Conservation (phyloP, 2,329 filamentous ascomycete genomes). For the Botryotinia narcissicola region DNA sequence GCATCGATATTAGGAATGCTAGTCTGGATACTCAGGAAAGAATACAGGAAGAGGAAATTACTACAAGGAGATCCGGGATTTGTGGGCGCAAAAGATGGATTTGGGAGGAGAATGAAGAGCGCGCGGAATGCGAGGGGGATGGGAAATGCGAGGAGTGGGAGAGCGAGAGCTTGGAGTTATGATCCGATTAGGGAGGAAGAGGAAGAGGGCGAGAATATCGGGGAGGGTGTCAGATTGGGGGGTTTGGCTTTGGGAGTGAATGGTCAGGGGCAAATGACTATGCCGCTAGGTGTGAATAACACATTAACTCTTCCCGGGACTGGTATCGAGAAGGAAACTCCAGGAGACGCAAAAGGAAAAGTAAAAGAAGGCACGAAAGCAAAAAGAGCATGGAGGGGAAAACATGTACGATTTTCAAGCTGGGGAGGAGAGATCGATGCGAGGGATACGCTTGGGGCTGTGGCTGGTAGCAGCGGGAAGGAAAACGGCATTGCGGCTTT, state of each 20-base stretch:
- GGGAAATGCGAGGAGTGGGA: neutral
- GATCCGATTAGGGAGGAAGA: slow-evolving; percentile 17
- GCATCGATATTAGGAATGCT: slow-evolving; percentile 18
- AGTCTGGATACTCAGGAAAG: slow-evolving; percentile 13
- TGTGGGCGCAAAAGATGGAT: slow-evolving; percentile 16
- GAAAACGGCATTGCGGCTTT: slow-evolving; percentile 10
- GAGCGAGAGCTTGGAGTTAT: slow-evolving; percentile 18
- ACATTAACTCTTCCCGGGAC: neutral
- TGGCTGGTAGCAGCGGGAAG: slow-evolving; percentile 14
- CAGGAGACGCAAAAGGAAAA: neutral
- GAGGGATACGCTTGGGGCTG: neutral
- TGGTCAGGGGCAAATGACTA: neutral
- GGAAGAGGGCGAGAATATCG: neutral
- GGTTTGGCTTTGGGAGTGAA: neutral
- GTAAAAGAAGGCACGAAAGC: neutral
- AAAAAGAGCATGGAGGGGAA: slow-evolving; percentile 12
- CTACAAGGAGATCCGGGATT: slow-evolving; percentile 1
- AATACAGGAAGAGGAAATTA: slow-evolving; percentile 15
- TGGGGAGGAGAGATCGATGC: slow-evolving; percentile 2
- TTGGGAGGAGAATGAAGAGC: slow-evolving; percentile 20
- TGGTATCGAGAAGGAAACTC: neutral
- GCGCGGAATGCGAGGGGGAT: slow-evolving; percentile 1
- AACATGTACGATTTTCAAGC: slow-evolving; percentile 16
- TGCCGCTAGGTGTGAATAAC: neutral
- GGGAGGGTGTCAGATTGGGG: slow-evolving; percentile 4